A percentile compares a stretch with the other conserved stretches of the same genome.
Conservation (phyloP, 2,329 filamentous ascomycete genomes). For the Stemphylium lycopersici region DNA sequence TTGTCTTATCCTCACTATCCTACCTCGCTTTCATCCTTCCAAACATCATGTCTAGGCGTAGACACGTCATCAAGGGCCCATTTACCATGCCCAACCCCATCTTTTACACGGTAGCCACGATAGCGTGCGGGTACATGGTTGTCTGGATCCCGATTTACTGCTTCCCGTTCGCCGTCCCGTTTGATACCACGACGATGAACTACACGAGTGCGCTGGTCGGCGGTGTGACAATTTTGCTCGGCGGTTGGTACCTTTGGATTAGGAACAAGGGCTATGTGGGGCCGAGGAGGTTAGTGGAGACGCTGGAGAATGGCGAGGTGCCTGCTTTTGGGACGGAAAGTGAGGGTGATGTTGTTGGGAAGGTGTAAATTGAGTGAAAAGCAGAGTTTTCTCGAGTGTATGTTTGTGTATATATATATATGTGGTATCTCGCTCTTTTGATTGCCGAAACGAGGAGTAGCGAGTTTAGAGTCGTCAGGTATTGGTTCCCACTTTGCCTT, state of each 20-base stretch:
- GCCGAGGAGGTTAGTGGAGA: conserved; percentile 37
- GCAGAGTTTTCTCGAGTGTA: too few species aligned
- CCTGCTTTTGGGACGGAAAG: neutral
- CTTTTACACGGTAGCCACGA: conserved; percentile 57
- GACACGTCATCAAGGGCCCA: conserved; percentile 60
- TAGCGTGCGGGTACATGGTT: conserved; percentile 64
- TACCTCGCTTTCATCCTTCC: conserved; percentile 69
- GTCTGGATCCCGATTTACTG: conserved; percentile 69
- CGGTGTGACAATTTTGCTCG: conserved; percentile 58
- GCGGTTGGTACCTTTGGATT: conserved; percentile 52
- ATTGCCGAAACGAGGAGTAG: too few species aligned
- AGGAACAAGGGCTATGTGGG: conserved; percentile 49
- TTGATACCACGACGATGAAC: conserved; percentile 59
- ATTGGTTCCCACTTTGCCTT: too few species aligned
- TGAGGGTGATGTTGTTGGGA: neutral
- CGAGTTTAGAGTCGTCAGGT: too few species aligned
- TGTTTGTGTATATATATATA: too few species aligned
- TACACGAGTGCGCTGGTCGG: conserved; percentile 61
- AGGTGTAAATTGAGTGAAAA: neutral
- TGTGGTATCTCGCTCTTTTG: too few species aligned
- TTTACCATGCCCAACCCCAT: conserved; percentile 58
- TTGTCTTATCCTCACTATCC: conserved; percentile 61
- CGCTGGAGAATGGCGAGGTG: conserved; percentile 16
- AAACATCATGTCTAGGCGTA: conserved; percentile 48
- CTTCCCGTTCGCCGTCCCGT: conserved; percentile 58